Evolutionary conservation across 2,329 filamentous ascomycete genomes (phyloP), one percentile per base, ranked within the genome.

Genomic region (Neopestalotiopsis clavispora): DNA sequence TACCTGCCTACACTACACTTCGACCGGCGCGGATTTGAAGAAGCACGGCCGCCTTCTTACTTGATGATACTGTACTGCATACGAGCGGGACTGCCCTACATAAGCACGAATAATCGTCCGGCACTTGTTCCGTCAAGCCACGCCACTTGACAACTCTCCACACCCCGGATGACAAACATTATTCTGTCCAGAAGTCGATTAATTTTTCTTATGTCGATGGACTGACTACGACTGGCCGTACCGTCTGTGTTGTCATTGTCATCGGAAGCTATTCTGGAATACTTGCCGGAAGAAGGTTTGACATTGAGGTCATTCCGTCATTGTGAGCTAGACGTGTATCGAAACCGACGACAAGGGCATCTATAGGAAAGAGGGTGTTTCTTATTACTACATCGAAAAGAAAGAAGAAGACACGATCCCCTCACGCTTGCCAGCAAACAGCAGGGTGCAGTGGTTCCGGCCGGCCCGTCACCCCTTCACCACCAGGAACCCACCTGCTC

Each of bases 401-500:
- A 14, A 60, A 34, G 28, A 60, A 60, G 57, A 60, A 60, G 57
- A 30, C 32, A 30, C 57, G 28, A 60, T 34, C 28, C 38, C 42
- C 23, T 58, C 49, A 28, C 49, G 49, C 32, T 62, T 62, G 30
- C 30, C 59, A 62, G 14, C 30, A 14, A 62, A 30, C 20, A 30
- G 20, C 64, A 57, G 64, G 64, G 64, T 34, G n/a, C n/a, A 17
- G 20, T 32, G 45, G 30, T 67, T 32, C 56, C 65, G 65, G 65
- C 52, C 49, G 65, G 17, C 52, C 65, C 65, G 65, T 67, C 34
- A 30, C 34, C 32, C 56, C 49, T 45, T 56, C 52, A 38, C 56
- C 65, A 67, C 49, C 58, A 57, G 45, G 23, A 49, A 34, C 34
- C 63, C 49, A 40, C 63, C 30, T 45, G 34, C n/a, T 49, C n/a